Percentiles rank a stretch among this genome's conserved stretches.
Conservation (phyloP, 2,329 filamentous ascomycete genomes). For the Pseudonectria foliicola region DNA sequence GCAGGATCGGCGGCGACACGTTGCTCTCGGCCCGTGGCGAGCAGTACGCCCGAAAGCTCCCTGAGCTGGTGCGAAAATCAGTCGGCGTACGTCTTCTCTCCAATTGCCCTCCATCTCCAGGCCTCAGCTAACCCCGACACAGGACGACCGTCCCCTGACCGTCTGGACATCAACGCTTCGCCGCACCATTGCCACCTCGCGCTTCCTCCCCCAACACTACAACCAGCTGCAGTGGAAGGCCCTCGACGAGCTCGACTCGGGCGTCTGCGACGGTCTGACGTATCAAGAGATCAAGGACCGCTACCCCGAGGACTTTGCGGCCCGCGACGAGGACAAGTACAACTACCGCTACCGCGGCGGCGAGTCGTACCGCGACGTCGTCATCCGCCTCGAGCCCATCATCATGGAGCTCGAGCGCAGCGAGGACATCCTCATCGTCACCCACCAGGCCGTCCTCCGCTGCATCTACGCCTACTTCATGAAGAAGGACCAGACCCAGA, state of each 20-base stretch:
- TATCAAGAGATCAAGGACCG: constrained; percentile 89
- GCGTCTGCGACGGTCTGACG: constrained; percentile 92
- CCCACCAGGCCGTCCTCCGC: constrained; percentile 90
- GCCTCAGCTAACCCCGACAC: not conserved
- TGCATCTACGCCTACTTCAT: constrained; percentile 99
- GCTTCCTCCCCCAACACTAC: constrained; percentile 71
- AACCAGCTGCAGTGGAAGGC: constrained; percentile 99
- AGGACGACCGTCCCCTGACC: constrained; percentile 55
- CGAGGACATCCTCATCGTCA: constrained; percentile 96
- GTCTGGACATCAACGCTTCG: constrained; percentile 59
- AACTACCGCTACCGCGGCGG: constrained; percentile 98
- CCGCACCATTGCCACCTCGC: constrained; percentile 86
- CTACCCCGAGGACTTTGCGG: constrained; percentile 91
- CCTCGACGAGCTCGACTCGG: constrained; percentile 91
- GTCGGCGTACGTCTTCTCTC: constrained; percentile 59
- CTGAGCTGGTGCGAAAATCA: constrained; percentile 75
- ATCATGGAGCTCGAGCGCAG: constrained; percentile 98
- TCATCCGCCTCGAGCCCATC: constrained; percentile 95
- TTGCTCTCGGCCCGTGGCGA: constrained; percentile 80
- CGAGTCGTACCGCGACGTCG: constrained; percentile 92
- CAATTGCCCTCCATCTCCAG: not conserved
- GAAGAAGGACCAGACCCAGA: constrained; percentile 88
- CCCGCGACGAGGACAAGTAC: constrained; percentile 97
- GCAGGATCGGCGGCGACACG: constrained; percentile 89
- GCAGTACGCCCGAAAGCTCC: constrained; percentile 77